These are phyloP conservation scores for Chrysanthemum seticuspe DNA, from an alignment of 129 eudicot species.

Conservation along the genomic window DNA sequence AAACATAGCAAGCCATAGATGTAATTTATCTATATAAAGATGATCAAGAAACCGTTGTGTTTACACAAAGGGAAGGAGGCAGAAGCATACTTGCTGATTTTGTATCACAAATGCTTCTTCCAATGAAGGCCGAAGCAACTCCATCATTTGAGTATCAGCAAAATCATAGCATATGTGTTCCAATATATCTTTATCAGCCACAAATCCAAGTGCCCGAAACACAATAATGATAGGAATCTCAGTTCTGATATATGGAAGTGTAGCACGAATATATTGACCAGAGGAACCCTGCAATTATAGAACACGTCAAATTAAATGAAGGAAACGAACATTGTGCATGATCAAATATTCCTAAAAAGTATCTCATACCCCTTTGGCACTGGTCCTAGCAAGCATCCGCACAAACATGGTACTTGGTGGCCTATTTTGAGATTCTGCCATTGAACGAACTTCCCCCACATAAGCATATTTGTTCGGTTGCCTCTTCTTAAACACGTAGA, in stretches of 20 bases:
- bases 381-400: constrained; percentile 85
- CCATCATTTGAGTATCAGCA: constrained; percentile 98
- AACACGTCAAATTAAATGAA: neutral
- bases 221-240: constrained; percentile 93
- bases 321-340: neutral
- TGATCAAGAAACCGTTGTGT: neutral
- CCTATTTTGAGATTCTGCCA: constrained; percentile 87
- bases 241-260: constrained; percentile 84
- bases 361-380: constrained; percentile 85
- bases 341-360: neutral
- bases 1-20: neutral
- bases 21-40: neutral
- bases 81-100: constrained; percentile 68
- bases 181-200: constrained; percentile 92
- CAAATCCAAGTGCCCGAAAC: constrained; percentile 89
- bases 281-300: constrained; percentile 73
- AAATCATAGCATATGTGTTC: constrained; percentile 94
- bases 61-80: constrained; percentile 4
- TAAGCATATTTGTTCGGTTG: constrained; percentile 98
- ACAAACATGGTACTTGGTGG: constrained; percentile 97
- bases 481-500: constrained; percentile 89
- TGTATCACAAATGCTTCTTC: constrained; percentile 98
- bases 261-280: constrained; percentile 91
- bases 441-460: constrained; percentile 89
- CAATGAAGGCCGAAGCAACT: constrained; percentile 84